Evolutionary conservation across 2,329 filamentous ascomycete species (phyloP).

Genomic region (Sporothrix variecibatus): DNA sequence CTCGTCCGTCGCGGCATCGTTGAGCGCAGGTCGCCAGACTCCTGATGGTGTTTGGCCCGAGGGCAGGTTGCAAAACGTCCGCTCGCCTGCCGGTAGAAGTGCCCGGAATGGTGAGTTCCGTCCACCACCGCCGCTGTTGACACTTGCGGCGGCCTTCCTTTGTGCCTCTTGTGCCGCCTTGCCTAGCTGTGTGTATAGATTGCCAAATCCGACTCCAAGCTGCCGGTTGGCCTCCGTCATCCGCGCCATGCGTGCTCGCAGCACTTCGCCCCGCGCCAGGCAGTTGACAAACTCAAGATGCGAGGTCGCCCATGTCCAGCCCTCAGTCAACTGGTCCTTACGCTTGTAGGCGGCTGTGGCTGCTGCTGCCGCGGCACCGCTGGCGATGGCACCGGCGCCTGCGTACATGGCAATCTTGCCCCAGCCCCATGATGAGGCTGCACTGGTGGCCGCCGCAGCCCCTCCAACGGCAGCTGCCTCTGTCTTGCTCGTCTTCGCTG

Average conservation of each 20-base stretch:
- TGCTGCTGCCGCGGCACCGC: conserved; percentile 70
- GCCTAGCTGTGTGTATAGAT: conserved; percentile 85
- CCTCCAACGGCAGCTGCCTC: conserved; percentile 28
- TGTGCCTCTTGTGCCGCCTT: conserved; percentile 44
- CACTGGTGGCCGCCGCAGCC: not conserved
- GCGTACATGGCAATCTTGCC: conserved; percentile 84
- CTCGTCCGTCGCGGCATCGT: conserved; percentile 79
- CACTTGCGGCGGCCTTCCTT: not conserved
- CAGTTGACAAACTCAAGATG: conserved; percentile 94
- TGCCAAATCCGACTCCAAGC: conserved; percentile 74
- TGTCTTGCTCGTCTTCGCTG: not conserved
- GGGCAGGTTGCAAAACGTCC: conserved; percentile 89
- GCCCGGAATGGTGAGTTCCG: conserved; percentile 46
- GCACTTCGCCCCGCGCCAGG: conserved; percentile 78
- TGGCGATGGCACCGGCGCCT: conserved; percentile 66
- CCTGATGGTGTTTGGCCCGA: conserved; percentile 45
- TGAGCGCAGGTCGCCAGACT: conserved; percentile 71
- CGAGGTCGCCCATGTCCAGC: conserved; percentile 79
- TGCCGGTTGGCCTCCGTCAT: conserved; percentile 66
- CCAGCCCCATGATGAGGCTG: conserved; percentile 68
- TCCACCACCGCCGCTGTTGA: conserved; percentile 51
- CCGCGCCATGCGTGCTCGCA: conserved; percentile 70
- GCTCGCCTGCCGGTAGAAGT: conserved; percentile 65
- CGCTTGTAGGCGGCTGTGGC: conserved; percentile 85
- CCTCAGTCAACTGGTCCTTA: conserved; percentile 73